These are phyloP conservation scores for Beauveria australis DNA, from an alignment of 2,329 filamentous ascomycete genomes.

Conservation along the genomic window DNA sequence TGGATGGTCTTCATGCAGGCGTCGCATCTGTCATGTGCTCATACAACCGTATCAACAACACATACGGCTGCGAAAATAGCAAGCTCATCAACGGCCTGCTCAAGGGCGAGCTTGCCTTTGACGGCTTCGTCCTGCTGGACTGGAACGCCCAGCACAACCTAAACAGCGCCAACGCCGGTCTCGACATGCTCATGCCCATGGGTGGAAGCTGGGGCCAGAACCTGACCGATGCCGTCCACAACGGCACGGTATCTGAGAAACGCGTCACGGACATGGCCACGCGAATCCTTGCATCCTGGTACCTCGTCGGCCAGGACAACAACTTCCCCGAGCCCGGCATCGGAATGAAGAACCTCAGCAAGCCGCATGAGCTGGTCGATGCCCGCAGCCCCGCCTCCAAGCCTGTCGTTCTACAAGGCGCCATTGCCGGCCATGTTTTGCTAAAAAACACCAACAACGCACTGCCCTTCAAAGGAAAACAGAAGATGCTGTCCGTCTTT, in stretches of 20 bases:
- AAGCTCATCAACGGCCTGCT: conserved; percentile 61
- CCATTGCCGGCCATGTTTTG: conserved; percentile 60
- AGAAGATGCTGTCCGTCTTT: conserved; percentile 48
- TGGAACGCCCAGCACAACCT: conserved; percentile 60
- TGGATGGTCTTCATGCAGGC: conserved; percentile 50
- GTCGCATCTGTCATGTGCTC: conserved; percentile 56
- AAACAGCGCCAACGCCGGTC: conserved; percentile 44
- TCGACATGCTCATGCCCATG: conserved; percentile 65
- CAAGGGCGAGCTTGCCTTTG: conserved; percentile 55
- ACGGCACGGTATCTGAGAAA: conserved; percentile 63
- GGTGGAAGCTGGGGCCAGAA: conserved; percentile 53
- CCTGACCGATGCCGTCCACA: conserved; percentile 65
- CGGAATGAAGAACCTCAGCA: conserved; percentile 53
- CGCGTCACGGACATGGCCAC: conserved; percentile 73
- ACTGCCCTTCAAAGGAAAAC: conserved; percentile 53
- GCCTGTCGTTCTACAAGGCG: conserved; percentile 39
- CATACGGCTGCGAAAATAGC: conserved; percentile 66
- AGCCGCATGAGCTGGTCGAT: conserved; percentile 38
- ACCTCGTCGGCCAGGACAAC: conserved; percentile 41
- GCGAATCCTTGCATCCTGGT: conserved; percentile 56
- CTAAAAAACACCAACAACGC: conserved; percentile 62
- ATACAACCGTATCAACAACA: conserved; percentile 65
- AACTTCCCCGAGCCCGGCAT: conserved; percentile 37
- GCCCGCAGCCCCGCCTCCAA: conserved; percentile 39
- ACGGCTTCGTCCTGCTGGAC: conserved; percentile 61